A percentile compares a stretch with the other conserved stretches of the same genome.
phyloP scores from a whole-genome alignment of 1,139 yeast genomes.

The Zygosaccharomyces sapae region DNA sequence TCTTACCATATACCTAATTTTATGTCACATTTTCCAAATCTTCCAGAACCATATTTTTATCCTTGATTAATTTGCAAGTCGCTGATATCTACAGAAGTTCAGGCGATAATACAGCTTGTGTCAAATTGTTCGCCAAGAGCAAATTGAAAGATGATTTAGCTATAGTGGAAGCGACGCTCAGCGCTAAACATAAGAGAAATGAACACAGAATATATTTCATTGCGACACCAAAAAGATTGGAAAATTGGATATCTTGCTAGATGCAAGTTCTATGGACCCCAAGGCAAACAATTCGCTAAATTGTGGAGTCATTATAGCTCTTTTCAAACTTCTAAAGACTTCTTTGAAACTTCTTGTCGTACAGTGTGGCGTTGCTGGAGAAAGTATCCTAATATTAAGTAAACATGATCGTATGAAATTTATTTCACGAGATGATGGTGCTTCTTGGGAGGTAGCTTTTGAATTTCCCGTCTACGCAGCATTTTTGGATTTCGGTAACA shows the following conservation, averaged over 20 bases:
- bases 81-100: constrained; percentile 41
- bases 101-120: constrained; percentile 46
- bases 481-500: no score
- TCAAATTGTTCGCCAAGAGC: constrained; percentile 61
- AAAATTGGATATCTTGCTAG: constrained; percentile 54
- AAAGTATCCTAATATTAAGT: no score
- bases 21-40: constrained; percentile 29
- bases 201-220: constrained; percentile 39
- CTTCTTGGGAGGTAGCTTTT: no score
- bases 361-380: no score
- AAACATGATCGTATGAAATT: no score
- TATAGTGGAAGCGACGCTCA: constrained; percentile 31
- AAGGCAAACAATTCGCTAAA: constrained; percentile 40
- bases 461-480: no score
- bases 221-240: constrained; percentile 58
- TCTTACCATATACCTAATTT: constrained; percentile 28
- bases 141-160: constrained; percentile 55
- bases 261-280: constrained; percentile 56
- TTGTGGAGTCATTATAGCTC: constrained; percentile 27
- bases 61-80: constrained; percentile 35
- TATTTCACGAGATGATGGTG: no score
- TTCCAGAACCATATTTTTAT: constrained; percentile 30
- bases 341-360: constrained; percentile 13
- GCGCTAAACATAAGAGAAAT: constrained; percentile 12
- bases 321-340: constrained; percentile 28